Conservation (phyloP, 202 grass and related monocot species). For the Digitaria exilis region DNA sequence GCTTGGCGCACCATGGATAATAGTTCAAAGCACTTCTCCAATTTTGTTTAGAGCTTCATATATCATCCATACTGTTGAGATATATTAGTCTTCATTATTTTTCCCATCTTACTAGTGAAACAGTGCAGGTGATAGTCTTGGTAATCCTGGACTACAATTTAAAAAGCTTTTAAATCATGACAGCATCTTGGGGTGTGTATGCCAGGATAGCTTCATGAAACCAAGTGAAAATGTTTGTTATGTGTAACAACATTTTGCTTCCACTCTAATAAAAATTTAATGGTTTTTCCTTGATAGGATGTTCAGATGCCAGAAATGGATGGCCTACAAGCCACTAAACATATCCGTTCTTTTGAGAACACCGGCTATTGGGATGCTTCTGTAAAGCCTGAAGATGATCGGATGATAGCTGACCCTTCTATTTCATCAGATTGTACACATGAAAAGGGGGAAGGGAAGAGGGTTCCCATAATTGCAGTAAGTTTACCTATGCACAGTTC, state of each 20-base stretch:
- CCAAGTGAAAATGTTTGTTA: slow-evolving; percentile 20
- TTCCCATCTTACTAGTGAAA: slow-evolving; percentile 22
- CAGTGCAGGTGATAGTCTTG: not conserved
- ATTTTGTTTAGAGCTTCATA: slow-evolving; percentile 3
- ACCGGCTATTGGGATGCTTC: slow-evolving; percentile 80
- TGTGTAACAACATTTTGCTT: slow-evolving; percentile 34
- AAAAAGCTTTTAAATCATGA: slow-evolving; percentile 26
- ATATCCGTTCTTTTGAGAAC: slow-evolving; percentile 82
- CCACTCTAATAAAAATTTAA: not conserved
- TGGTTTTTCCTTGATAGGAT: slow-evolving; percentile 56
- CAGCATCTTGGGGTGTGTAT: not conserved
- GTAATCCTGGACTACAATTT: not conserved
- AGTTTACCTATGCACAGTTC: slow-evolving; percentile 27
- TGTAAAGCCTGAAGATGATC: slow-evolving; percentile 59
- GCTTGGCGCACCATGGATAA: not conserved
- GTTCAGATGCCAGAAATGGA: slow-evolving; percentile 98
- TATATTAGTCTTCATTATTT: not conserved
- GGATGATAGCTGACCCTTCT: slow-evolving; percentile 40
- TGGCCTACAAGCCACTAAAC: slow-evolving; percentile 90
- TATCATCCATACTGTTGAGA: slow-evolving; percentile 18
- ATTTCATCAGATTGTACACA: slow-evolving; percentile 42
- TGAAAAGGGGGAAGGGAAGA: slow-evolving; percentile 44
- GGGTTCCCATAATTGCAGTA: slow-evolving; percentile 88
- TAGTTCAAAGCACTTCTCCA: slow-evolving; percentile 8
- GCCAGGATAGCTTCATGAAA: slow-evolving; percentile 16